Base-by-base conservation (phyloP, 140 eudicot species). In the Oenanthe javanica region DNA sequence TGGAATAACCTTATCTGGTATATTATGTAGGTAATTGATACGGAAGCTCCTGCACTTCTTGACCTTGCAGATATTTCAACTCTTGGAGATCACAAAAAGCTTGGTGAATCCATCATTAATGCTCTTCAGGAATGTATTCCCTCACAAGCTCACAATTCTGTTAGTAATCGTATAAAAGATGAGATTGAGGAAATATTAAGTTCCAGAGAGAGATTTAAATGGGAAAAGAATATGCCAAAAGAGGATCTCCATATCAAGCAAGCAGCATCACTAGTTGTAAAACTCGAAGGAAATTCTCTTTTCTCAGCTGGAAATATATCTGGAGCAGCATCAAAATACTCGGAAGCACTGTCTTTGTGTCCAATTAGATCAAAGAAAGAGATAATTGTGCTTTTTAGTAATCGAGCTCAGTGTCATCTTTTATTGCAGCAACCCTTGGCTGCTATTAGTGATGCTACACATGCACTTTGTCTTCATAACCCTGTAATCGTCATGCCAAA, bases 401-500 rank as follows among this genome's bases (percentile, higher is more conserved):
- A 94, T 49, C 94, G 99, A 61, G 97, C 99, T 55, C 99, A 94
- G 40, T 94, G 99, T 75, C 89, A 90, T 78, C 96, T 94, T 49
- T 83, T 94, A 25, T 71, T 94, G 81, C 99, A 94, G 79, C 97
- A 92, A 78, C 99, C 99, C 15, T 51, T 89, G 79, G 87, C 83
- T 42, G 99, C 99, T 5, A 94, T 92, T 72, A 89, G 97, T 82
- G 97, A 94, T 80, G 95, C 98, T 23, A 94, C 98, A 9, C 98
- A 92, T 72, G 98, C 98, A 18, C 95, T 94, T 77, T 86, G 87
- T 85, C 89, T 94, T n/a, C 98, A 94, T 77, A 94, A 81, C 83
- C 97, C 99, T 0, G 97, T 92, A 94, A 94, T 50, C 92, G 97
- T 52, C 99, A 94, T 57, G 99, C 99, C 16, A 94, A 89, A 82